These are phyloP conservation scores for Berberis thunbergii DNA, from an alignment of 164 flowering plant species.

Conservation along the genomic window DNA sequence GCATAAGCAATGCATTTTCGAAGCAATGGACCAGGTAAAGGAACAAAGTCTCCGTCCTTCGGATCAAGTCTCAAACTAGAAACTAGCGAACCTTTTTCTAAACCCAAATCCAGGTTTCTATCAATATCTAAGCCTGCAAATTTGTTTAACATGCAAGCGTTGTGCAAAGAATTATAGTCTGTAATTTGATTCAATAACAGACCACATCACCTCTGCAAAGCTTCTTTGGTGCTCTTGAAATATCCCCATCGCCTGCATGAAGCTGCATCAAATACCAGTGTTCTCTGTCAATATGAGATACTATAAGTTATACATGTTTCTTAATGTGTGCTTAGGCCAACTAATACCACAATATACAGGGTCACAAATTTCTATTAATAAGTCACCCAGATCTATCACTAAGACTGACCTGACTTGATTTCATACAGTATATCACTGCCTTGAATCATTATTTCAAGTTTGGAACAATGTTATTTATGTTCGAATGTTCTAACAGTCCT, in stretches of 20 bases:
- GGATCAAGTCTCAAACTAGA: slow-evolving; percentile 78
- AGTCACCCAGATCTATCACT: too few species aligned
- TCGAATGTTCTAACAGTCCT: too few species aligned
- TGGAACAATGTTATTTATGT: too few species aligned
- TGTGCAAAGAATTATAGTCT: background rate
- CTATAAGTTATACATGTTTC: background rate
- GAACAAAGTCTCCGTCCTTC: slow-evolving; percentile 62
- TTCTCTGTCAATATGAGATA: background rate
- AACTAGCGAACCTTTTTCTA: slow-evolving; percentile 49
- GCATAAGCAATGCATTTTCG: slow-evolving; percentile 97
- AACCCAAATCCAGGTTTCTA: slow-evolving; percentile 25
- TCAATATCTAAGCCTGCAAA: slow-evolving; percentile 32
- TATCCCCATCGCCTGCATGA: slow-evolving; percentile 66
- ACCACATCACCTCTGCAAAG: slow-evolving; percentile 37
- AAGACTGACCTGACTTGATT: too few species aligned
- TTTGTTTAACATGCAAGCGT: background rate
- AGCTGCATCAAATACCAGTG: slow-evolving; percentile 46
- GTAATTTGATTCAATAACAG: background rate
- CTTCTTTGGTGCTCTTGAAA: slow-evolving; percentile 49
- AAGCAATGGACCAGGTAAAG: slow-evolving; percentile 78
- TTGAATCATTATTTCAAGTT: too few species aligned
- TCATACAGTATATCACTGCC: too few species aligned
- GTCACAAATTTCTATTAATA: too few species aligned
- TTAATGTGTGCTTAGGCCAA: too few species aligned
- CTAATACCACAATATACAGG: too few species aligned